Conservation (phyloP, 352 stramenopile genomes). For the Proteromonas lacertae region DNA sequence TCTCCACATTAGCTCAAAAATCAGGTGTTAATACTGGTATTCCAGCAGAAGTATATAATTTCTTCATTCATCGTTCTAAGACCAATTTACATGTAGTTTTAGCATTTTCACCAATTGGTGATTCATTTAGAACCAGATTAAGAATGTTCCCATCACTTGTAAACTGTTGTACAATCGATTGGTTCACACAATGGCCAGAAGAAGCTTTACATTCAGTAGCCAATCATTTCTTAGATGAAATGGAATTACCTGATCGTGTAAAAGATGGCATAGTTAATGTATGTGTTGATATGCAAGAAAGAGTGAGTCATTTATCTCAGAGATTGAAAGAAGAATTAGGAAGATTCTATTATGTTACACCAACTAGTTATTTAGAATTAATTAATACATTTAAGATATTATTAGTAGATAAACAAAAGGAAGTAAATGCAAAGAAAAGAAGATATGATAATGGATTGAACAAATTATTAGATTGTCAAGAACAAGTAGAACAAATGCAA, state of each 20-base stretch:
- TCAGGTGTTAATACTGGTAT: conserved; percentile 9
- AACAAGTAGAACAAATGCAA: conserved; percentile 52
- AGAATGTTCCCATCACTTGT: conserved; percentile 23
- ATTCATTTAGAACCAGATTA: conserved; percentile 31
- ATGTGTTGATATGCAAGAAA: conserved; percentile 39
- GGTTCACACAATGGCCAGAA: conserved; percentile 61
- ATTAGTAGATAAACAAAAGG: no score
- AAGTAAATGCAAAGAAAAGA: conserved; percentile 31
- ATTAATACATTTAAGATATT: conserved; percentile 54
- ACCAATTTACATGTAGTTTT: conserved; percentile 16
- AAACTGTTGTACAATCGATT: no score
- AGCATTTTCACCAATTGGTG: conserved; percentile 52
- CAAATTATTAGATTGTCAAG: conserved; percentile 31
- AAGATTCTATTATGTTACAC: no score
- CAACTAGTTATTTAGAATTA: conserved; percentile 61
- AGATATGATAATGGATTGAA: conserved; percentile 38
- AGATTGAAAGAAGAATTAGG: conserved; percentile 52
- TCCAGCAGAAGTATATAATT: conserved; percentile 24
- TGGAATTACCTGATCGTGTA: background rate
- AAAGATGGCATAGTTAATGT: conserved; percentile 7
- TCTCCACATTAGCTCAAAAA: conserved; percentile 7
- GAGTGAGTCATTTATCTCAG: conserved; percentile 28
- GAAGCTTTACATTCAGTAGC: conserved; percentile 52
- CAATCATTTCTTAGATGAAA: conserved; percentile 4
- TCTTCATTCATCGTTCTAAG: conserved; percentile 50